These are phyloP conservation scores for Penicillium sp. DNA, from an alignment of 2,329 filamentous ascomycete species.

Conservation along the genomic window DNA sequence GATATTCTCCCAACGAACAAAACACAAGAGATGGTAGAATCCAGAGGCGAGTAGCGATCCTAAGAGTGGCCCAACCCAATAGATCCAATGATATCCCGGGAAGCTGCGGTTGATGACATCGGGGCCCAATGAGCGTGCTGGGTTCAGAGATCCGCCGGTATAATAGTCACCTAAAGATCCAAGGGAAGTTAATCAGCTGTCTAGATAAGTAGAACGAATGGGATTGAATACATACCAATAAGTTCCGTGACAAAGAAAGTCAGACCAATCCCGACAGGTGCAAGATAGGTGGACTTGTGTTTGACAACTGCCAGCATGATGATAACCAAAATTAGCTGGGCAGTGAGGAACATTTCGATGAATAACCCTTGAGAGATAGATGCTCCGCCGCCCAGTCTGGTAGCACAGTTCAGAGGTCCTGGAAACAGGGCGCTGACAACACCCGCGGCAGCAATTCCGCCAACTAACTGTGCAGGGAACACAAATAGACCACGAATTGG, in stretches of 20 bases:
- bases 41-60: conserved; percentile 53
- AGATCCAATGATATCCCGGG: conserved; percentile 55
- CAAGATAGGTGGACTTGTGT: conserved; percentile 72
- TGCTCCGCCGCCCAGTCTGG: conserved; percentile 58
- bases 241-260: conserved; percentile 68
- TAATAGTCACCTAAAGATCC: conserved; percentile 47
- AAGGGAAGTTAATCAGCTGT: neutral
- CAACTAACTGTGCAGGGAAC: conserved; percentile 62
- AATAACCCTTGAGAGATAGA: conserved; percentile 64
- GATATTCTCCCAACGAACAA: conserved; percentile 48
- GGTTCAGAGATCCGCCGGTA: conserved; percentile 55
- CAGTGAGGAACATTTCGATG: conserved; percentile 69
- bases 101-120: conserved; percentile 52
- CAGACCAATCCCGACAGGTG: conserved; percentile 73
- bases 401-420: conserved; percentile 59
- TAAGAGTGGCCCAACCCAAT: conserved; percentile 53
- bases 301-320: conserved; percentile 75
- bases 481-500: conserved; percentile 57
- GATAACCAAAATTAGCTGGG: conserved; percentile 66
- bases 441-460: conserved; percentile 62
- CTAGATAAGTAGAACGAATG: neutral
- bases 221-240: conserved; percentile 40
- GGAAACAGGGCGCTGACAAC: conserved; percentile 64
- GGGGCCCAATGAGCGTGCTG: conserved; percentile 54
- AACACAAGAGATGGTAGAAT: conserved; percentile 55